Evolutionary conservation across 2,329 filamentous ascomycete genomes (phyloP), one percentile per base, ranked within the genome.

Genomic region (Escovopsis weberi): DNA sequence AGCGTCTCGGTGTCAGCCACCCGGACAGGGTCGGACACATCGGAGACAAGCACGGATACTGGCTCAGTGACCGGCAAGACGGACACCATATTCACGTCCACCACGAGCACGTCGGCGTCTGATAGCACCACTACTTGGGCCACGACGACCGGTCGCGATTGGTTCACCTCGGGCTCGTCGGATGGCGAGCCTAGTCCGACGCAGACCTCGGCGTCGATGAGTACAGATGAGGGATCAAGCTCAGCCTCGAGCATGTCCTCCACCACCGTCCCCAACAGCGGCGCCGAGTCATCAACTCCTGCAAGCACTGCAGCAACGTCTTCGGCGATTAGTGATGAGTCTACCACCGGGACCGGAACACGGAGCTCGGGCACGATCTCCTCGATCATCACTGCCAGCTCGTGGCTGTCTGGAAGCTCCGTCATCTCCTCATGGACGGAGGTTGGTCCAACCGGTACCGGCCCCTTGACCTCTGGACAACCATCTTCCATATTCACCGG

Each of bases 31-130:
- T 37, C 41, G 3, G 33, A 7, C 11, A 37, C 40, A n/a, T 37
- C 40, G 6, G 40, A 28, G 3, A 42, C 35, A 5, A 38, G 37
- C 2, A 43, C 44, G 26, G 44, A 45, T 39, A 41, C 41, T 6
- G 44, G 41, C 5, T 43, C 44, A 10, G 40, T 45, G 41, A 45
- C 44, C 4, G 41, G 30, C 5, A 41, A 43, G 8, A 43, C 44
- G 12, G 37, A 38, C 9, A 18, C 19, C 4, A 35, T 32, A 11
- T 3, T 19, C 11, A 18, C 44, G 34, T 43, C 38, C 11, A 39
- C 39, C 9, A 38, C 9, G n/a, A 42, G 37, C 4, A 26, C 37
- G 11, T 19, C 9, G 4, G 7, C 6, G 7, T 33, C 28, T 2
- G 43, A 32, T 15, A 19, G 7, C 12, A 41, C 12, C 18, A 37